Evolutionary conservation across 371 early-diverging fungal genomes (phyloP).

Genomic region (Saksenaea vasiformis): DNA sequence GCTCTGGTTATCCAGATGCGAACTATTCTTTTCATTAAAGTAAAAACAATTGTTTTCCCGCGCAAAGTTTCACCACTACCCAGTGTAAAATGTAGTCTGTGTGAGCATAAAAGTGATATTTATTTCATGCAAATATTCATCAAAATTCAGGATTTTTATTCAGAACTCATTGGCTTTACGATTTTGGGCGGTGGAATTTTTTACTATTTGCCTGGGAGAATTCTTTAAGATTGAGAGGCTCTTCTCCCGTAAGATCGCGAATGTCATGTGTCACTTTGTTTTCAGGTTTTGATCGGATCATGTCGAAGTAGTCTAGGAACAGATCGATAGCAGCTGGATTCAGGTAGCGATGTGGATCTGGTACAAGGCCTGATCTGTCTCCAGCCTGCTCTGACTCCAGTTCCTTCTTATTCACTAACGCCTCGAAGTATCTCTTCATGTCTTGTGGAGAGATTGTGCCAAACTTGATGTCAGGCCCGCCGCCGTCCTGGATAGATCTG

Average conservation of each 20-base stretch:
- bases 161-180: background rate
- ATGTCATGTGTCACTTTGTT: conserved; percentile 12
- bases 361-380: conserved; percentile 5
- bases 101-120: too few relatives aligned
- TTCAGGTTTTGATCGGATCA: background rate
- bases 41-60: too few relatives aligned
- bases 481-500: conserved; percentile 8
- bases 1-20: too few relatives aligned
- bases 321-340: conserved; percentile 4
- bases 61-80: too few relatives aligned
- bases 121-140: too few relatives aligned
- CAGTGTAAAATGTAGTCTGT: too few relatives aligned
- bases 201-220: conserved; percentile 17
- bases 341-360: conserved; percentile 7
- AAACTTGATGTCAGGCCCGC: conserved; percentile 6
- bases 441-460: background rate
- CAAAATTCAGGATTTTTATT: background rate
- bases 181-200: conserved; percentile 6
- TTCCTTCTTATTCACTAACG: background rate
- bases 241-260: conserved; percentile 14
- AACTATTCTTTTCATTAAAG: too few relatives aligned
- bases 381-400: background rate
- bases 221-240: conserved; percentile 11
- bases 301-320: conserved; percentile 11
- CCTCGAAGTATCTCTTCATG: conserved; percentile 12